Percentiles rank a stretch among this genome's conserved stretches.
These are phyloP conservation scores for Tilletia walkeri DNA, from an alignment of 1,284 basidiomycete genomes.

Conservation along the genomic window DNA sequence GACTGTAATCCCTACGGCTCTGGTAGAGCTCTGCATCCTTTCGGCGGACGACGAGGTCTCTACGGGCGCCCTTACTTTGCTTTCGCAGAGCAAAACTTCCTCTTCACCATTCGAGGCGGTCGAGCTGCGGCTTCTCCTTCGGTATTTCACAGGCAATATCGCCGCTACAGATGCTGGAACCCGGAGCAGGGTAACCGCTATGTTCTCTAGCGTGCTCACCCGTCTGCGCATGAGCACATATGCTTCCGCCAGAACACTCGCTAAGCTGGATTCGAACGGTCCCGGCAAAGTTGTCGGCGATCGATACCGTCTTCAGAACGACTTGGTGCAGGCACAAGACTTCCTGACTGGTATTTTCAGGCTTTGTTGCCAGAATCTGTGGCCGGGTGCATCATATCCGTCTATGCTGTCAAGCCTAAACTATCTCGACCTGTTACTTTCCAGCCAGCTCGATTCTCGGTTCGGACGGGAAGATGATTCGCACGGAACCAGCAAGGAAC, in stretches of 20 bases:
- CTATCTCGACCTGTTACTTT: background rate
- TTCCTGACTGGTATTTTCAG: constrained; percentile 33
- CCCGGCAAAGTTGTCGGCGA: constrained; percentile 25
- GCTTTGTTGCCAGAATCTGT: constrained; percentile 31
- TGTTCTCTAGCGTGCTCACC: constrained; percentile 27
- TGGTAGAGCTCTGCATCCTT: background rate
- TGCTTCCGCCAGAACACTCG: constrained; percentile 29
- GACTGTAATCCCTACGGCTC: background rate
- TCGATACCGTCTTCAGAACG: background rate
- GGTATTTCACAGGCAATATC: background rate
- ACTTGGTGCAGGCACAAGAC: background rate
- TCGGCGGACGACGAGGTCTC: constrained; percentile 6
- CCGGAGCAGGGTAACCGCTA: background rate
- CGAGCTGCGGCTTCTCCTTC: constrained; percentile 1
- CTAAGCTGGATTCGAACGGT: constrained; percentile 15
- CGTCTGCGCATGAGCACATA: constrained; percentile 42
- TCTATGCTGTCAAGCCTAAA: constrained; percentile 27
- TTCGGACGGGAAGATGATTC: constrained; percentile 17
- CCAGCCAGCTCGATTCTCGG: background rate
- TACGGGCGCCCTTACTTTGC: background rate
- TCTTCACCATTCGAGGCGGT: background rate
- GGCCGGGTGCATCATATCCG: constrained; percentile 49
- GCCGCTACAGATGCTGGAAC: constrained; percentile 5
- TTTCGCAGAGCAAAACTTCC: background rate
- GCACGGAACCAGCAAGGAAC: background rate